Conservation (phyloP, 106 monocot genomes). For the Platanthera zijinensis region DNA sequence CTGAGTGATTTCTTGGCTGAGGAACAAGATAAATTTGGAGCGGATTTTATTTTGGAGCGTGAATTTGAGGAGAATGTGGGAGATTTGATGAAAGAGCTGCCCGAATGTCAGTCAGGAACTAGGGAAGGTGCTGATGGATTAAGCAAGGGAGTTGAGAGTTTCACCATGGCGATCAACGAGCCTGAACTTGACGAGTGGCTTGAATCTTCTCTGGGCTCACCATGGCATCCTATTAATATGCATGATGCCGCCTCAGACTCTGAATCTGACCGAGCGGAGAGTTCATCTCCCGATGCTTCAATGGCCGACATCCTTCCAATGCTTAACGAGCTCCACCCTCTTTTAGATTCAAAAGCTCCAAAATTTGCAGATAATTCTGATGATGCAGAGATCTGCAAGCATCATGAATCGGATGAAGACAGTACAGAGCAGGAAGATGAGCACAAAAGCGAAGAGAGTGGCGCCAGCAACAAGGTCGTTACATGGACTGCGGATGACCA, state of each 20-base stretch:
- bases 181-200: slow-evolving; percentile 6
- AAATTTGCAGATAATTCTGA: slow-evolving; percentile 8
- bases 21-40: slow-evolving; percentile 3
- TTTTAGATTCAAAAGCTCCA: slow-evolving; percentile 9
- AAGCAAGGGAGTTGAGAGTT: slow-evolving; percentile 13
- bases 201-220: slow-evolving; percentile 9
- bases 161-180: slow-evolving; percentile 16
- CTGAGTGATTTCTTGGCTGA: neutral
- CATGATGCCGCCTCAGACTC: neutral
- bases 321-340: slow-evolving; percentile 11
- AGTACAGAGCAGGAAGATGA: slow-evolving; percentile 28
- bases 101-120: slow-evolving; percentile 10
- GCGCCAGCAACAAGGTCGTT: slow-evolving; percentile 22
- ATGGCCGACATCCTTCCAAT: slow-evolving; percentile 13
- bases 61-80: slow-evolving; percentile 13
- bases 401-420: slow-evolving; percentile 28
- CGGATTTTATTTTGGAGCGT: neutral
- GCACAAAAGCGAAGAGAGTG: slow-evolving; percentile 16
- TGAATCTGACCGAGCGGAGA: slow-evolving; percentile 7
- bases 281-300: slow-evolving; percentile 14
- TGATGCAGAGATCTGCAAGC: slow-evolving; percentile 10
- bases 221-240: slow-evolving; percentile 2
- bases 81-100: slow-evolving; percentile 13
- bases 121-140: slow-evolving; percentile 8
- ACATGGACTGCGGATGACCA: slow-evolving; percentile 67